Evolutionary conservation across 2,329 filamentous ascomycete genomes (phyloP).

Genomic region (Trichoderma sp.): DNA sequence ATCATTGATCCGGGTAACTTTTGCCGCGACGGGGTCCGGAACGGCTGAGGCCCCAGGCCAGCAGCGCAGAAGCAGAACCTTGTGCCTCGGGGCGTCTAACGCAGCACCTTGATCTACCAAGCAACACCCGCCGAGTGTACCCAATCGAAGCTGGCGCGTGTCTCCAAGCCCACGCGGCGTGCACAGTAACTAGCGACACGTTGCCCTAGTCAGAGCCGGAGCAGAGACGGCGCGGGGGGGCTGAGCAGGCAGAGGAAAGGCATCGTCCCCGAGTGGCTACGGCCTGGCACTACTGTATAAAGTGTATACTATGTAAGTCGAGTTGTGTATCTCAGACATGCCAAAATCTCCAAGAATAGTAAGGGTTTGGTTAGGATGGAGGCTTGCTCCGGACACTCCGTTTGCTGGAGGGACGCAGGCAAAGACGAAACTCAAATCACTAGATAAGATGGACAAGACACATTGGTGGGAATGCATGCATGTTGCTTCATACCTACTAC

Average conservation of each 20-base stretch:
- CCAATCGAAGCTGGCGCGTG: background rate
- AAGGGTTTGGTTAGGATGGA: background rate
- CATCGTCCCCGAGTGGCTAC: background rate
- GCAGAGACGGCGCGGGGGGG: background rate
- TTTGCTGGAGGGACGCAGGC: background rate
- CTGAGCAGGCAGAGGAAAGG: background rate
- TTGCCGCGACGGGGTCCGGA: background rate
- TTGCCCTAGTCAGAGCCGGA: background rate
- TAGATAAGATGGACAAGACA: background rate
- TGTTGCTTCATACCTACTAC: too few species aligned
- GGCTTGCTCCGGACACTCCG: background rate
- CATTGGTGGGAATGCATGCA: background rate
- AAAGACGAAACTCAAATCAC: background rate
- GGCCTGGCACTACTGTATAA: background rate
- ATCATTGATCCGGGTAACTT: background rate
- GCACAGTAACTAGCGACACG: background rate
- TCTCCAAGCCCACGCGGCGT: background rate
- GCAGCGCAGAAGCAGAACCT: background rate
- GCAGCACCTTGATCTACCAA: background rate
- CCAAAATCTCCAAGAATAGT: background rate
- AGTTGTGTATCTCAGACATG: too few species aligned
- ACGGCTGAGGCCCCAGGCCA: conserved; percentile 2
- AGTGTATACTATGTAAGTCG: too few species aligned
- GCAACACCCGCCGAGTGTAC: background rate
- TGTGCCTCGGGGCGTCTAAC: background rate